Base-by-base conservation (phyloP, 2,329 filamentous ascomycete species). In the Tolypocladium capitatum region DNA sequence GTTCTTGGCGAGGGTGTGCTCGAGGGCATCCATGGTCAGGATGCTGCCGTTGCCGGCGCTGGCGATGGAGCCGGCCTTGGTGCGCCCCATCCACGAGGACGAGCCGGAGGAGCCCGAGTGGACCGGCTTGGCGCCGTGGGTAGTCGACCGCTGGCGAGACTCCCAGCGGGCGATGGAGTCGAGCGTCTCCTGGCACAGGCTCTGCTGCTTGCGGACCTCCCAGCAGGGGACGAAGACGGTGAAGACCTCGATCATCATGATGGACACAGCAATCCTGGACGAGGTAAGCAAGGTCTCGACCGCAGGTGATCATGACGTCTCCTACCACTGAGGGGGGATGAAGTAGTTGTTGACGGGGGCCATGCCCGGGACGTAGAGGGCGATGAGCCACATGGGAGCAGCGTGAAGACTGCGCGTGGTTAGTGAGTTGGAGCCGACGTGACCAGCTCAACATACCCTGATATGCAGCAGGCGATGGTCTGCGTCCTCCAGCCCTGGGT, bases 401-500 rank as follows among this genome's bases (percentile, higher is more conserved):
- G 79, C 81, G 38, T 74, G 78, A 10, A 84, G 68, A 41, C 76
- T 79, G 36, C 27, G 21, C 14, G 8, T 11, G 16, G 47, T 49
- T 42, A 50, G 51, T 27, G 30, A 30, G 18, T 38, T n/a, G 30
- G 5, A 45, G 11, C 21, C 14, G n/a, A n/a, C n/a, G n/a, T n/a
- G n/a, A 59, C 65, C 48, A 50, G 71, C 68, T 63, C 65, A 31
- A 69, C 64, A 47, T n/a, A n/a, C n/a, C n/a, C n/a, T n/a, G n/a
- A n/a, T n/a, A 72, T 52, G 43, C 65, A 65, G 55, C 70, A 74
- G 11, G 60, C 63, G 34, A 78, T 74, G 13, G 79, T 84, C 58
- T 83, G 80, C 2, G 74, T 56, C 8, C 79, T 70, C 81, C 81
- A 84, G 45, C 79, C 75, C 52, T 81, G 75, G 2, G 78, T 79